Conservation (phyloP, 768 basidiomycete species). For the Naganishia friedmannii region DNA sequence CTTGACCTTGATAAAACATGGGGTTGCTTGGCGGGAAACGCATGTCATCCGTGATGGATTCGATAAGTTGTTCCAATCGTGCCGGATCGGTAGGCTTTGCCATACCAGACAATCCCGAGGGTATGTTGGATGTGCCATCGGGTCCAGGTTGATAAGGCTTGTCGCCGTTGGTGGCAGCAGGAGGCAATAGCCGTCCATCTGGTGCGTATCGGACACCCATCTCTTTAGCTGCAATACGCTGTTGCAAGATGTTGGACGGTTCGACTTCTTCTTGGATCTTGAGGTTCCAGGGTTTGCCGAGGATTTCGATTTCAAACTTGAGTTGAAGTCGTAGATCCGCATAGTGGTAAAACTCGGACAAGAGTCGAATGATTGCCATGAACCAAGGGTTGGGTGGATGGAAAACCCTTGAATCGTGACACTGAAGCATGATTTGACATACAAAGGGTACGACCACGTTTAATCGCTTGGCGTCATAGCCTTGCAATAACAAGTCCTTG, state of each 20-base stretch:
- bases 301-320: constrained; percentile 97
- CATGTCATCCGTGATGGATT: constrained; percentile 66
- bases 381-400: constrained; percentile 97
- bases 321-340: constrained; percentile 93
- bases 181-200: constrained; percentile 18
- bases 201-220: constrained; percentile 23
- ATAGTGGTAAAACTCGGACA: constrained; percentile 94
- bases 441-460: constrained; percentile 96
- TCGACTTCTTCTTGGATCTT: constrained; percentile 59
- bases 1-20: constrained; percentile 66
- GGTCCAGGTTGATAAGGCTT: constrained; percentile 13
- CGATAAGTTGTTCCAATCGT: constrained; percentile 51
- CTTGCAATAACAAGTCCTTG: constrained; percentile 95
- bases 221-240: constrained; percentile 19
- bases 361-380: constrained; percentile 86
- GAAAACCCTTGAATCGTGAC: constrained; percentile 85
- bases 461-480: constrained; percentile 84
- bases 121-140: constrained; percentile 11
- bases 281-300: constrained; percentile 69
- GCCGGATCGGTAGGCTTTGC: constrained; percentile 22
- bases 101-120: not conserved
- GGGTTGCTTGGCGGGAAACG: constrained; percentile 73
- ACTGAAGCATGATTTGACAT: constrained; percentile 91
- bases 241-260: constrained; percentile 63
- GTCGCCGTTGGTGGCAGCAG: constrained; percentile 16